phyloP scores from a whole-genome alignment of 768 basidiomycete species.

The Mycena belliarum region DNA sequence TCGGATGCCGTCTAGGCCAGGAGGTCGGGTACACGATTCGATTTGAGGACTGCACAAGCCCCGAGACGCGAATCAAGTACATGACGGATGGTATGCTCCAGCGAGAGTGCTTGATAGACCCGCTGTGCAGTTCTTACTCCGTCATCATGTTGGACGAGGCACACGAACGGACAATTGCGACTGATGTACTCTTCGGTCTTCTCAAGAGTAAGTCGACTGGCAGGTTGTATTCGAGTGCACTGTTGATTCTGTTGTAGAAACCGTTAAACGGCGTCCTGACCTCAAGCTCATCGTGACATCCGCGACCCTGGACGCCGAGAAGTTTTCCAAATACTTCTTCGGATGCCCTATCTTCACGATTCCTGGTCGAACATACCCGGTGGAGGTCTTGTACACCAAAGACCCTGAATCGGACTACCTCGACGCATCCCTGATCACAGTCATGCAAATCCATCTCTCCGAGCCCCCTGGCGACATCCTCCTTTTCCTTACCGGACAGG shows the following conservation, averaged over 20 bases:
- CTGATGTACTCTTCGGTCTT: conserved; percentile 95
- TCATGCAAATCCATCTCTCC: conserved; percentile 99
- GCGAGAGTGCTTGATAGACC: conserved; percentile 95
- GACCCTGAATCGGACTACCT: conserved; percentile 98
- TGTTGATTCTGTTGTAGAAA: conserved; percentile 55
- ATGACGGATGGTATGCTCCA: conserved; percentile 99
- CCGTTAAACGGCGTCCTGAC: conserved; percentile 91
- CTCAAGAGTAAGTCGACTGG: conserved; percentile 69
- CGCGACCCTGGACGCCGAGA: conserved; percentile 98
- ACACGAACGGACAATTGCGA: conserved; percentile 97
- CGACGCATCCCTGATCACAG: conserved; percentile 96
- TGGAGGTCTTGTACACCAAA: conserved; percentile 97
- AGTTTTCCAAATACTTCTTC: conserved; percentile 99
- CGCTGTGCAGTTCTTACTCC: conserved; percentile 88
- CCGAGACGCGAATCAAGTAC: conserved; percentile 99
- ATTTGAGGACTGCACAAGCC: conserved; percentile 98
- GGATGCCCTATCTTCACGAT: conserved; percentile 99
- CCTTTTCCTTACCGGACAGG: conserved; percentile 97
- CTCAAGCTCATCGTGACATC: conserved; percentile 98
- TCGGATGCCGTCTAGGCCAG: conserved; percentile 94
- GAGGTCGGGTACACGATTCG: conserved; percentile 99
- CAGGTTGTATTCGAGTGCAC: neutral
- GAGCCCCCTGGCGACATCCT: conserved; percentile 96
- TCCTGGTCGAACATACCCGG: conserved; percentile 98
- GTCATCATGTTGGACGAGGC: conserved; percentile 99